A percentile compares a stretch with the other conserved stretches of the same genome.
Evolutionary conservation across 2,329 filamentous ascomycete species (phyloP).

Genomic region (Cylindrodendrum hubeiense): DNA sequence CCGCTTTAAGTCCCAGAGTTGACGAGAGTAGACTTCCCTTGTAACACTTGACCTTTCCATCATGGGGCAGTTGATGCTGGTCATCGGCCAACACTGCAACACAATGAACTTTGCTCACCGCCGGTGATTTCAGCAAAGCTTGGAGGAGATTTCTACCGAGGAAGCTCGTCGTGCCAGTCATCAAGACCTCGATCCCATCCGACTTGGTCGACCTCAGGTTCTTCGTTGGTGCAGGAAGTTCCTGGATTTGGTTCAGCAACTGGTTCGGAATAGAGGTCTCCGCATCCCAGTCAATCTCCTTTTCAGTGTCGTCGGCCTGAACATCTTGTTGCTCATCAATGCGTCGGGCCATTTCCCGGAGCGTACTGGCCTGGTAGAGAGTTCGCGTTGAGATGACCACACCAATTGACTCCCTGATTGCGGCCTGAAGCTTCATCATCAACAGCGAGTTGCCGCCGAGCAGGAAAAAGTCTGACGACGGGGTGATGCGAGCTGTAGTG

Average conservation of each 20-base stretch:
- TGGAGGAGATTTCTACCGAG: constrained; percentile 32
- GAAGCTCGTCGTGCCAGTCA: constrained; percentile 32
- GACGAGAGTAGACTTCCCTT: constrained; percentile 16
- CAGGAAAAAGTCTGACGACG: constrained; percentile 51
- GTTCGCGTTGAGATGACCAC: constrained; percentile 40
- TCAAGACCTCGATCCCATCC: constrained; percentile 16
- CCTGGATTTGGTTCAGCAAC: neutral
- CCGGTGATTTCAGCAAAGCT: constrained; percentile 6
- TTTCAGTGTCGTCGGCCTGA: neutral
- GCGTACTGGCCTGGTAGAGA: constrained; percentile 50
- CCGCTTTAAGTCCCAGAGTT: constrained; percentile 20
- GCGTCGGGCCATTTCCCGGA: constrained; percentile 50
- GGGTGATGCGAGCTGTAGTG: constrained; percentile 8
- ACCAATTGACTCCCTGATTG: constrained; percentile 46
- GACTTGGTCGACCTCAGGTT: neutral
- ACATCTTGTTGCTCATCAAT: constrained; percentile 32
- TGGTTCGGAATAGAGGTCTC: constrained; percentile 46
- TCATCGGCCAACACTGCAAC: constrained; percentile 26
- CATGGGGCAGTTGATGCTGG: neutral
- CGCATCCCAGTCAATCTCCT: constrained; percentile 53
- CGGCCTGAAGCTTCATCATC: constrained; percentile 40
- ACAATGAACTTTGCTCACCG: constrained; percentile 27
- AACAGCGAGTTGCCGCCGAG: constrained; percentile 53
- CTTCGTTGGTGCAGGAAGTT: neutral
- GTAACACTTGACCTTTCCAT: constrained; percentile 17